Base-by-base conservation (phyloP, 257 asterid species). In the Nicotiana otophora region DNA sequence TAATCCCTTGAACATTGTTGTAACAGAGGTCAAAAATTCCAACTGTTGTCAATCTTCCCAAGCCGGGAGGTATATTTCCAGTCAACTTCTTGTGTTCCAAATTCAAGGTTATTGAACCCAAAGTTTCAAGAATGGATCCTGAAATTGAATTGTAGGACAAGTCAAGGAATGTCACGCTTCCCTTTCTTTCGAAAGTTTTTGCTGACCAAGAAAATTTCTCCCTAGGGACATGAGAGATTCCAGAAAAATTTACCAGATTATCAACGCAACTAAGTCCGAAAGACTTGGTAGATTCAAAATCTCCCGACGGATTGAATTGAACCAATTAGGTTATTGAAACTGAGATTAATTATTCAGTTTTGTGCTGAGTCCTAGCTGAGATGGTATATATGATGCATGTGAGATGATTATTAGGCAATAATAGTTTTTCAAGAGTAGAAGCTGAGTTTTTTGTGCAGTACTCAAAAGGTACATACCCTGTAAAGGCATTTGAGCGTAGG, bases 11-110 rank as follows among this genome's bases (percentile, higher is more conserved):
- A 60, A 95, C 93, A n/a, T 81, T 80, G 58, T 95, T 95, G 77
- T 93, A 96, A 0, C 97, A 95, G 19, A 92, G 88, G 83, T 95
- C 96, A 57, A 95, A 95, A 33, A 93, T 96, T 3, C 94, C 97
- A 2, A 85, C 92, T 4, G 82, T 84, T 82, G 82, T 95, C 7
- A 95, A 88, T 31, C 97, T 93, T 39, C 98, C 97, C 2, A 95
- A 84, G 53, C 89, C 87, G 66, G 61, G 84, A 1, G 99, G 99
- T 28, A 95, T 92, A 48, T 84, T 89, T 1, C 98, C 98, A 0
- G 89, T 85, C 42, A 95, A 17, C 63, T 67, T 64, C 42, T 93
- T 95, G 87, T 95, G 98, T 2, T 97, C 97, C 75, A 95, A 80
- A 85, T 92, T 92, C 67, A 93, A 81, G 75, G 91, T 95, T 80